These are phyloP conservation scores for Schizophyllum commune DNA, from an alignment of 1,284 basidiomycete genomes.

Conservation along the genomic window DNA sequence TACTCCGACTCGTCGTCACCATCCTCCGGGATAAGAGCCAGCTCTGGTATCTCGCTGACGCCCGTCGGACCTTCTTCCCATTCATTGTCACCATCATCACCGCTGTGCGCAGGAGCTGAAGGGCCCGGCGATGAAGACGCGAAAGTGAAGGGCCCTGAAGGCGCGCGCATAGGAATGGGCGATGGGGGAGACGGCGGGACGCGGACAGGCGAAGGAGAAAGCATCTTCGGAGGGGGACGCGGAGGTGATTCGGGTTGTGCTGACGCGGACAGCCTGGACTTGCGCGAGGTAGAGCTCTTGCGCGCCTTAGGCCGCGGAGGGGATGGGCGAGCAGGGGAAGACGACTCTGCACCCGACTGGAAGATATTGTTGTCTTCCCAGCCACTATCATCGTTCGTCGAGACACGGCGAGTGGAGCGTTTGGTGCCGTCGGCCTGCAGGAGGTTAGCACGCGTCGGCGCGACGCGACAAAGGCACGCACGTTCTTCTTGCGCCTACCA, in stretches of 20 bases:
- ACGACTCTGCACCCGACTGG: constrained; percentile 74
- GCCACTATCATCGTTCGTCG: constrained; percentile 53
- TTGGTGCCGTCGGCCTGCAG: background rate
- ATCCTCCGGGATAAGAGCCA: constrained; percentile 5
- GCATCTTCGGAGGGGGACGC: constrained; percentile 18
- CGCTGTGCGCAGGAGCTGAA: background rate
- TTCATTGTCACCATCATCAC: background rate
- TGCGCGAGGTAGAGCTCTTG: constrained; percentile 38
- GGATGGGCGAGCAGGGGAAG: constrained; percentile 60
- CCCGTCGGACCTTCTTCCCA: background rate
- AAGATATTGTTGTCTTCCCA: constrained; percentile 85
- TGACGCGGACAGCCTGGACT: constrained; percentile 41
- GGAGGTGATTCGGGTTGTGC: constrained; percentile 48
- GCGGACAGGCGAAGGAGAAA: constrained; percentile 31
- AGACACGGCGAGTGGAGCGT: background rate
- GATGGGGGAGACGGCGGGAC: background rate
- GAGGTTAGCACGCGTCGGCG: background rate
- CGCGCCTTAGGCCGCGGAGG: constrained; percentile 44
- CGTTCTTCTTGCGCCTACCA: constrained; percentile 51
- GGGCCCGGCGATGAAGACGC: background rate
- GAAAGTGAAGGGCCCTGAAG: background rate
- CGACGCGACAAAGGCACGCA: constrained; percentile 21
- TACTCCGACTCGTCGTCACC: constrained; percentile 19
- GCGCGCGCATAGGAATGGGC: constrained; percentile 1
- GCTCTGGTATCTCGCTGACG: background rate